Base-by-base conservation (phyloP, 2,329 filamentous ascomycete genomes). In the Cordyceps sp. region DNA sequence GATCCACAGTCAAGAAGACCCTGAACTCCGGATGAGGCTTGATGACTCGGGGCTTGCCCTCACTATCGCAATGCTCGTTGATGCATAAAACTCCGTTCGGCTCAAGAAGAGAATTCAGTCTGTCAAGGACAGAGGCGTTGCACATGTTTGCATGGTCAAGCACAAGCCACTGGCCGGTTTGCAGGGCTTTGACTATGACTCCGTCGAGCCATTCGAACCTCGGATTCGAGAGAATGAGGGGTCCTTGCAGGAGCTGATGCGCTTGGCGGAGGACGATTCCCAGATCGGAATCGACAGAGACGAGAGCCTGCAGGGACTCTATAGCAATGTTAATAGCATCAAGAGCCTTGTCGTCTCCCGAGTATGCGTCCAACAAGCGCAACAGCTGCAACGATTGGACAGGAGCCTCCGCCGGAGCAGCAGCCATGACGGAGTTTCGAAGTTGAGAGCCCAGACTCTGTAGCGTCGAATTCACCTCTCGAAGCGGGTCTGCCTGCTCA, bases 71-170 rank as follows among this genome's bases (percentile, higher is more conserved):
- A 50, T 96, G 86, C 51, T 98, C 90, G 45, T 94, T 96, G 50
- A 98, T 79, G 44, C 82, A 84, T 16, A 98, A 61, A 39, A 74
- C 76, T 1, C 90, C 90, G 45, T 86, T 78, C 0, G 85, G 86
- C 50, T 98, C 90, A 7, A 96, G 76, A 8, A 98, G 61, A 1
- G 90, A 96, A 52, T 98, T 98, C 32, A 98, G 61, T 38, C 92
- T 72, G 54, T 98, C 90, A 9, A 98, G 67, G 1, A 98, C 90
- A 6, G 88, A 93, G 17, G 88, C 79, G 46, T 80, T 94, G 58
- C 92, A 98, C 35, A 98, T 68, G 47, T 98, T 98, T 37, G 92
- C 90, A 53, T 98, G 94, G 54, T 98, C 90, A 16, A 98, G 72
- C 10, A 98, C 77, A 14, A 98, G 64, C 90, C 90, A 98, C 37